Evolutionary conservation across 441 rosid species (phyloP).

Genomic region (Arabidopsis hybrid): DNA sequence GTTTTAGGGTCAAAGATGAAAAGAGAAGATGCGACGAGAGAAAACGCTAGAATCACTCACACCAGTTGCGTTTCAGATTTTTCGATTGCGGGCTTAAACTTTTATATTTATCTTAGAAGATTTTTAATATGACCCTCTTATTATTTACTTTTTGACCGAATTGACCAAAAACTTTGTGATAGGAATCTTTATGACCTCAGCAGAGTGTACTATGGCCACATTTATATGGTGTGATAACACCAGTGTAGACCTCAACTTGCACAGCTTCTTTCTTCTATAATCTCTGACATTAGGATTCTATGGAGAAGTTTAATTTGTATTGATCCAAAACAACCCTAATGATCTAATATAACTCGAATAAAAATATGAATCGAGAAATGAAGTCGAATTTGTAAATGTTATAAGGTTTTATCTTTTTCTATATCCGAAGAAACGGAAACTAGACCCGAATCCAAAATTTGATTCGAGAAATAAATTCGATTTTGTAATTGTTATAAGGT

Average conservation of each 20-base stretch:
- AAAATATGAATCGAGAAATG: neutral
- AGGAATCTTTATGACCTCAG: too few species aligned
- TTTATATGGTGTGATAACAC: neutral
- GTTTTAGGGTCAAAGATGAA: neutral
- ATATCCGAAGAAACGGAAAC: neutral
- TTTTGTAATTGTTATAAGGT: too few species aligned
- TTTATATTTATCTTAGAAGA: neutral
- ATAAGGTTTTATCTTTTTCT: neutral
- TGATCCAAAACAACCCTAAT: neutral
- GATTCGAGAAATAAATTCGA: too few species aligned
- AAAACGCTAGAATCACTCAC: constrained; percentile 8
- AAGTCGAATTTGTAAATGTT: neutral
- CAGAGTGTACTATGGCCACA: neutral
- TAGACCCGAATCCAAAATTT: too few species aligned
- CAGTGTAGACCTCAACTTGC: too few species aligned
- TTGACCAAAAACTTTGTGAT: neutral
- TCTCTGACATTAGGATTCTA: neutral
- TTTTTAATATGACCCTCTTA: neutral
- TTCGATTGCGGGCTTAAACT: neutral
- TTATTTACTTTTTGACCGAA: neutral
- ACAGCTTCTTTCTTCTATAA: too few species aligned
- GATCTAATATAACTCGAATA: neutral
- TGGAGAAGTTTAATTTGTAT: neutral
- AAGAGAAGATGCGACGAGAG: neutral
- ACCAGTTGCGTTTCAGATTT: neutral